phyloP scores from a whole-genome alignment of 169 alveolate genomes.

The Cryptosporidium xiaoi region DNA sequence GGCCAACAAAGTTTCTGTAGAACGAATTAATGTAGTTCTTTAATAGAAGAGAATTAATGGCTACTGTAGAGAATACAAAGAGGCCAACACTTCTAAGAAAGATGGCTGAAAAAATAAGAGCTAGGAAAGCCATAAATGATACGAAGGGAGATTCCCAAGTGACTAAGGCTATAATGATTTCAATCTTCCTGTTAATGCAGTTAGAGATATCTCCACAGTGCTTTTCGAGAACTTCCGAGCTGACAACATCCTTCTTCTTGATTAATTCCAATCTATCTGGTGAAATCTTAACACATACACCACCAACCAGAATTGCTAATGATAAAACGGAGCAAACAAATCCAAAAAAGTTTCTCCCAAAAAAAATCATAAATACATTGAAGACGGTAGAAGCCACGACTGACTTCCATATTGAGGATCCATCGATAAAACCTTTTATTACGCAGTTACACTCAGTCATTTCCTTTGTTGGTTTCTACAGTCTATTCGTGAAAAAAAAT shows the following conservation, averaged over 20 bases:
- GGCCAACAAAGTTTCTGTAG: slow-evolving; percentile 41
- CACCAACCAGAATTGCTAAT: slow-evolving; percentile 48
- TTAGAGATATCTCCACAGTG: slow-evolving; percentile 44
- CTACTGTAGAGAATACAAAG: slow-evolving; percentile 35
- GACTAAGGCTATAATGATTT: slow-evolving; percentile 35
- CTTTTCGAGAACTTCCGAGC: slow-evolving; percentile 43
- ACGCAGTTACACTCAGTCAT: slow-evolving; percentile 60
- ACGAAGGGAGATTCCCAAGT: slow-evolving; percentile 66
- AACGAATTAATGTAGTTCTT: slow-evolving; percentile 54
- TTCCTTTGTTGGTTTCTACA: neutral
- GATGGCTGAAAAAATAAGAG: slow-evolving; percentile 13
- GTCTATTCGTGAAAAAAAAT: no score
- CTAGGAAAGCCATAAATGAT: slow-evolving; percentile 40
- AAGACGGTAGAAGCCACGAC: slow-evolving; percentile 53
- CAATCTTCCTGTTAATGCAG: slow-evolving; percentile 33
- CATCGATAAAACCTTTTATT: slow-evolving; percentile 49
- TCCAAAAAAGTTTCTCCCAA: slow-evolving; percentile 63
- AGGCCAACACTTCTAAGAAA: slow-evolving; percentile 48
- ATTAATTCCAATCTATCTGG: slow-evolving; percentile 54
- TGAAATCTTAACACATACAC: slow-evolving; percentile 48
- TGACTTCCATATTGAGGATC: slow-evolving; percentile 67
- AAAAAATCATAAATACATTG: slow-evolving; percentile 42
- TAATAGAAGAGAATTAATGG: slow-evolving; percentile 18
- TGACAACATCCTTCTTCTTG: slow-evolving; percentile 40
- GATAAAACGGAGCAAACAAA: slow-evolving; percentile 42